Evolutionary conservation across 2,329 filamentous ascomycete genomes (phyloP).

Genomic region (Helotiales sp.): DNA sequence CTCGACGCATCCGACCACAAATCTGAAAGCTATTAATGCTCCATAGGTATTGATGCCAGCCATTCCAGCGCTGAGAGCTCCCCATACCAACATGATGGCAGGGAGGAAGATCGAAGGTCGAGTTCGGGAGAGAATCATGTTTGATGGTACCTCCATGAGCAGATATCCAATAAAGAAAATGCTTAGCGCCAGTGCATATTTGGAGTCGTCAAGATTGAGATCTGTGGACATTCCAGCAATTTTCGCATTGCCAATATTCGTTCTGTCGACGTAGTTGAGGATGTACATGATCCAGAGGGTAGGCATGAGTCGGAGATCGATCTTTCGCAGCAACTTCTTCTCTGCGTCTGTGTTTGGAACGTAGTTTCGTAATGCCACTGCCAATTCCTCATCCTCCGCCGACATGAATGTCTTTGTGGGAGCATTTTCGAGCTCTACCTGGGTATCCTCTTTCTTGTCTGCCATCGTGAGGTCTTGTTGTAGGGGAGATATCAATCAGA

Average conservation of each 20-base stretch:
- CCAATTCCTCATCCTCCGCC: slow-evolving; percentile 24
- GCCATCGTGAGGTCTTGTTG: background rate
- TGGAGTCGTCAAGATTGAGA: slow-evolving; percentile 33
- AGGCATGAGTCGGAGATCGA: slow-evolving; percentile 54
- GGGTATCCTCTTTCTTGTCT: slow-evolving; percentile 10
- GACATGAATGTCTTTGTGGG: slow-evolving; percentile 8
- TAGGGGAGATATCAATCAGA: too few relatives aligned
- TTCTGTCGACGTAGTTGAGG: slow-evolving; percentile 53
- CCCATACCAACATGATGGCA: slow-evolving; percentile 44
- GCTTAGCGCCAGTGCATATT: slow-evolving; percentile 25
- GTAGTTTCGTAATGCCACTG: slow-evolving; percentile 31
- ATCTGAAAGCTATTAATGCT: slow-evolving; percentile 48
- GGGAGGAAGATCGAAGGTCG: slow-evolving; percentile 47
- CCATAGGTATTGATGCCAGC: slow-evolving; percentile 46
- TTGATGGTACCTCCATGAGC: slow-evolving; percentile 49
- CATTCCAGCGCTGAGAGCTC: slow-evolving; percentile 53
- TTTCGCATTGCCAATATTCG: slow-evolving; percentile 54
- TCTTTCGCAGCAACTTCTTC: slow-evolving; percentile 45
- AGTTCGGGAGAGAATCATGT: slow-evolving; percentile 46
- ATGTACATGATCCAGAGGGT: slow-evolving; percentile 55
- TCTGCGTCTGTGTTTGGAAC: slow-evolving; percentile 28
- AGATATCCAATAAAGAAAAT: slow-evolving; percentile 52
- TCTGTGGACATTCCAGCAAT: slow-evolving; percentile 55
- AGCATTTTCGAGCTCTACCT: slow-evolving; percentile 18
- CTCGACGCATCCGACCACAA: slow-evolving; percentile 51